Evolutionary conservation across 352 stramenopile genomes (phyloP), one percentile per base, ranked within the genome.

Genomic region (Phytopythium helicoides): DNA sequence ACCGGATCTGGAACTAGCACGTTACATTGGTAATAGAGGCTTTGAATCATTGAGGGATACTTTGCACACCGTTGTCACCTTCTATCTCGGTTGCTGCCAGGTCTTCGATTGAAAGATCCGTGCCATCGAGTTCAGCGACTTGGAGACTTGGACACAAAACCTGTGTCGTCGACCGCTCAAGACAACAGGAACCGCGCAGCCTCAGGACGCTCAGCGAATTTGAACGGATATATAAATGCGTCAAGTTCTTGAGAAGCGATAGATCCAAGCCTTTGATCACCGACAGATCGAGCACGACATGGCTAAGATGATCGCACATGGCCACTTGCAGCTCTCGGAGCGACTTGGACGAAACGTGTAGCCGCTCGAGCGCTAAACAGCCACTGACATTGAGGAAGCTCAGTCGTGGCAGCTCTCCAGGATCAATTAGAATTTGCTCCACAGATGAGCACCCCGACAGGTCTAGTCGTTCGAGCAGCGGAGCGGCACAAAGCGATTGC

Each of bases 181-280:
- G 59, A 37, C 71, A 65, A 6, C 36, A 61, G 46, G 74, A 84
- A 12, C 71, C 74, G n/a, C 55, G 66, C 2, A 92, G 54, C 18
- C 76, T 76, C 15, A 89, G 54, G 16, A 52, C 44, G 3, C 51
- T 58, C 6, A 92, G 58, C 6, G 67, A 63, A 18, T 58, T 51
- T 9, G 76, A 76, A 18, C 66, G 68, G 25, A 92, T 61, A 41
- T 73, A 77, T 44, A 89, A 44, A 26, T 86, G 65, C 21, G 63
- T 80, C 41, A 92, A 56, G 15, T 62, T 67, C 58, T 78, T 78
- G 26, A 89, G 58, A 23, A 77, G 86, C n/a, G 81, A 87, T 47
- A 89, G 52, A 37, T 92, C 68, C 16, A 89, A 54, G 0, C 52
- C 39, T n/a, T 47, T 56, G 1, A 62, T 50, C 1, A 25, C 31